Conservation (phyloP, 345 rosid species). For the Anacardium occidentale region DNA sequence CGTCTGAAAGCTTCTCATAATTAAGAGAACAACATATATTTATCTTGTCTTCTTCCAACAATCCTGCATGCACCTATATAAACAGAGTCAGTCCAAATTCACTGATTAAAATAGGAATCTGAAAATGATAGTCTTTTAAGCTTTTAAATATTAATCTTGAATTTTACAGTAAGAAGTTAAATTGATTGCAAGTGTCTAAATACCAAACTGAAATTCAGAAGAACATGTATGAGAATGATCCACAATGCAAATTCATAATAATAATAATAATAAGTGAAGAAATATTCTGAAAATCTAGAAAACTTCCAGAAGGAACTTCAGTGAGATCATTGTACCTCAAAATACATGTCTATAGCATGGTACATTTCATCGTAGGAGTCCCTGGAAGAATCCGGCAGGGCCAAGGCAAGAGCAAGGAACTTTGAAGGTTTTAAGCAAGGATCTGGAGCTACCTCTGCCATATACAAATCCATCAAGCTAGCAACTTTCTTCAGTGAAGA, state of each 20-base stretch:
- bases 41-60: constrained; percentile 68
- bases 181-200: neutral
- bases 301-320: neutral
- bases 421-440: constrained; percentile 68
- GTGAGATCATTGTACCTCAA: constrained; percentile 51
- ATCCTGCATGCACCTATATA: constrained; percentile 66
- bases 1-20: constrained; percentile 66
- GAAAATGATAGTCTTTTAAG: neutral
- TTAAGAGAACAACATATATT: constrained; percentile 54
- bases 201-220: neutral
- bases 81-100: constrained; percentile 11
- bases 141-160: neutral
- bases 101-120: neutral
- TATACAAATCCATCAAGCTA: constrained; percentile 68
- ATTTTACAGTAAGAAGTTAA: neutral
- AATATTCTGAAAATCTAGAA: neutral
- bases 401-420: constrained; percentile 57
- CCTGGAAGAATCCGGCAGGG: constrained; percentile 68
- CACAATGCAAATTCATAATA: neutral
- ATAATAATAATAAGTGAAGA: neutral
- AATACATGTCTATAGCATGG: constrained; percentile 70
- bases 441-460: constrained; percentile 93
- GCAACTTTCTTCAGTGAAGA: constrained; percentile 54
- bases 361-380: constrained; percentile 67
- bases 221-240: neutral